These are phyloP conservation scores for Quercus aquifolioides DNA, from an alignment of 306 rosid genomes.

Conservation along the genomic window DNA sequence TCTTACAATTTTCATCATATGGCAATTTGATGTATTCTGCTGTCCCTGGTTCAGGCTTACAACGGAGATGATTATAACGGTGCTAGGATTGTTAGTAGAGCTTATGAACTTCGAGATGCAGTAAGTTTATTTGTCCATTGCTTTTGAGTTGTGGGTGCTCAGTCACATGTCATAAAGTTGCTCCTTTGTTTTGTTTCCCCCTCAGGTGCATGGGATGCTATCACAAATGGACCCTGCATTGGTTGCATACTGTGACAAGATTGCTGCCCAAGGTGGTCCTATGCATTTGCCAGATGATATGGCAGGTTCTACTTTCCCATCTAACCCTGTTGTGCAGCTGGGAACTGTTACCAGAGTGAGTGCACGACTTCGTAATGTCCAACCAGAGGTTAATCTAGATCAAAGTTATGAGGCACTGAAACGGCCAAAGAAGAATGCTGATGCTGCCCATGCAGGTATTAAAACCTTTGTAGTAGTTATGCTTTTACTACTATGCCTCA, in stretches of 20 bases:
- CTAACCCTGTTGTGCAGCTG: conserved; percentile 74
- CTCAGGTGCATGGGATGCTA: conserved; percentile 92
- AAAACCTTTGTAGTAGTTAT: conserved; percentile 1
- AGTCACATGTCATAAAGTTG: conserved; percentile 16
- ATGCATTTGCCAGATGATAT: conserved; percentile 62
- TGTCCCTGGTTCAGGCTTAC: conserved; percentile 58
- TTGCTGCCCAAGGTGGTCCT: conserved; percentile 91
- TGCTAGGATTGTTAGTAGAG: conserved; percentile 91
- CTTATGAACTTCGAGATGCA: conserved; percentile 87
- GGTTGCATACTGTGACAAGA: conserved; percentile 79
- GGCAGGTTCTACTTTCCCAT: conserved; percentile 55
- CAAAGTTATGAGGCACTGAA: conserved; percentile 66
- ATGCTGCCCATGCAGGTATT: conserved; percentile 62
- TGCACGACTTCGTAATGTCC: conserved; percentile 90
- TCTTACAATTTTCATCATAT: conserved; percentile 4
- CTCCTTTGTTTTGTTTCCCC: conserved; percentile 5
- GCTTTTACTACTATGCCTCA: background rate
- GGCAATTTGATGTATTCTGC: conserved; percentile 24
- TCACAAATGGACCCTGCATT: conserved; percentile 97
- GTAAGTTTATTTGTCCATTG: conserved; percentile 38
- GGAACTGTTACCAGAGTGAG: conserved; percentile 69
- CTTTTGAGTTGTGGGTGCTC: conserved; percentile 17
- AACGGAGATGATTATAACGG: conserved; percentile 94
- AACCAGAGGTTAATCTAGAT: conserved; percentile 70
- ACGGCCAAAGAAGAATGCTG: conserved; percentile 60